phyloP scores from a whole-genome alignment of 2,329 filamentous ascomycete genomes.

The Ceratocystis huliohia region DNA sequence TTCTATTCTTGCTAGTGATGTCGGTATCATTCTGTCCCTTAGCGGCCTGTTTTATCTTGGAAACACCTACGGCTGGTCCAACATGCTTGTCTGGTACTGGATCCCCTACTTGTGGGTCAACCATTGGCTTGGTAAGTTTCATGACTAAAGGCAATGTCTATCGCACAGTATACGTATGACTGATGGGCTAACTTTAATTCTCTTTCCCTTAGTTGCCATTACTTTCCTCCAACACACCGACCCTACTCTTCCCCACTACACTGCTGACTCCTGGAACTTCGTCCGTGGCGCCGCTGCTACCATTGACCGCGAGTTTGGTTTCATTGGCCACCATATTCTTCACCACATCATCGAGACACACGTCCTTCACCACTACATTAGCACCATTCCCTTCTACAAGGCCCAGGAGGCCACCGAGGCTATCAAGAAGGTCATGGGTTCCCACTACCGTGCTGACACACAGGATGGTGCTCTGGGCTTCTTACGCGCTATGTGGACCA shows the following conservation, averaged over 20 bases:
- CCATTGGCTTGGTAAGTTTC: constrained; percentile 84
- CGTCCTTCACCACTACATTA: constrained; percentile 95
- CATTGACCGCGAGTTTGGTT: constrained; percentile 94
- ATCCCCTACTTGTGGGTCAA: constrained; percentile 95
- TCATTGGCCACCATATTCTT: constrained; percentile 78
- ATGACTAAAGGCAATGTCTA: not conserved
- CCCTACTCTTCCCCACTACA: constrained; percentile 85
- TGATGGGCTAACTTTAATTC: not conserved
- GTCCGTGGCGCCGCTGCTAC: constrained; percentile 87
- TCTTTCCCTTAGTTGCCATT: constrained; percentile 60
- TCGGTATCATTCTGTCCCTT: constrained; percentile 57
- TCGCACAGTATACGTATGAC: not conserved
- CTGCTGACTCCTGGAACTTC: constrained; percentile 76
- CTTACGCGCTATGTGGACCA: constrained; percentile 68
- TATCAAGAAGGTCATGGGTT: constrained; percentile 89
- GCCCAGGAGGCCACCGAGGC: constrained; percentile 89
- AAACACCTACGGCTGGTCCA: constrained; percentile 67
- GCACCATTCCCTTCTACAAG: constrained; percentile 78
- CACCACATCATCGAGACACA: constrained; percentile 98
- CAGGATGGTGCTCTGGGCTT: constrained; percentile 70
- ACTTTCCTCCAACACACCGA: constrained; percentile 97
- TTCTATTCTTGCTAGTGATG: constrained; percentile 72
- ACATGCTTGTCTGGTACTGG: constrained; percentile 90
- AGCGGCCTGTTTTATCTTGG: constrained; percentile 55
- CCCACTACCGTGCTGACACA: constrained; percentile 80